Base-by-base conservation (phyloP, 1,284 basidiomycete genomes). In the Ceratobasidium sp. region DNA sequence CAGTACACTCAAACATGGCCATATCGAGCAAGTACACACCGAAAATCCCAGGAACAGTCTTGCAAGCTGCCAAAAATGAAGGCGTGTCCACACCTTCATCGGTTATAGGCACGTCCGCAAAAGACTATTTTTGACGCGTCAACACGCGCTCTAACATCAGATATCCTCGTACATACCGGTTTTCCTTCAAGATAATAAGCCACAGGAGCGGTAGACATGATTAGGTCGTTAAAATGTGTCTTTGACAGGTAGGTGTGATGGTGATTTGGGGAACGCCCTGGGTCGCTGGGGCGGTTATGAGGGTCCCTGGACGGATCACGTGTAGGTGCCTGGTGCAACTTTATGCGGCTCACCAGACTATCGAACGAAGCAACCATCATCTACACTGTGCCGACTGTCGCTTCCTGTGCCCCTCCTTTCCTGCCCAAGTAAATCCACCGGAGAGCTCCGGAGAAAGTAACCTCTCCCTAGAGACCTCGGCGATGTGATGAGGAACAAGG, bases 41-140 rank as follows among this genome's bases (percentile, higher is more conserved):
- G 78, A 99, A 98, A 74, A 99, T 83, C 73, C 90, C 89, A 73
- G 96, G 91, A 56, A 99, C 84, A 50, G 94, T 95, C 74, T 93
- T 86, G 2, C 92, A 85, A 8, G 97, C 97, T 76, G 97, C 89
- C 72, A 96, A 84, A 82, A 99, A 99, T 50, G 85, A 82, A 49
- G 86, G 78, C 2, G 97, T 98, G 78, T 98, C 89, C 77, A 99
- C 87, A 73, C 96, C 96, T 73, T 84, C 84, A 74, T 93, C 90
- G 72, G 91, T 93, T 76, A 94, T 84, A 38, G 91, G 86, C 34
- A 99, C 96, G 79, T 97, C 92, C 75, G 87, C 88, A 77, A 94
- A 98, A 27, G 92, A 94, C 94, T 96, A 69, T 25, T 43, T 31
- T 20, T n/a, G 15, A 53, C 60, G 49, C 60, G 20, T 27, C 42